Evolutionary conservation across 257 asterid genomes (phyloP).

Genomic region (Nicotiana paniculata): DNA sequence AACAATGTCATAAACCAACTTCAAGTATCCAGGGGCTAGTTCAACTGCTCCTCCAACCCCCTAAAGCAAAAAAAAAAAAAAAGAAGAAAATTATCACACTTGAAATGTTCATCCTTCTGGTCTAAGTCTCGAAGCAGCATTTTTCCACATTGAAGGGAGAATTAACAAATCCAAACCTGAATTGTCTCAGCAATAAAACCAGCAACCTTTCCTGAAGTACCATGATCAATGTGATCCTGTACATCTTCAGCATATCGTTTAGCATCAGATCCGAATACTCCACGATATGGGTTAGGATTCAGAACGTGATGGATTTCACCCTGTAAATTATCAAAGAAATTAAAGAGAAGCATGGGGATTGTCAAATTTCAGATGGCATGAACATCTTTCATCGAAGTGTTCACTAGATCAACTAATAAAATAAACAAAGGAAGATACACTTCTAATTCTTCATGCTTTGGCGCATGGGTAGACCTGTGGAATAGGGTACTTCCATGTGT

Average conservation of each 20-base stretch:
- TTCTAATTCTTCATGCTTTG: not conserved
- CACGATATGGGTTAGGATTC: constrained; percentile 91
- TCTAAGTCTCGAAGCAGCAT: not conserved
- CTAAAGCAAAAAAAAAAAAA: constrained; percentile 30
- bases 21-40: constrained; percentile 90
- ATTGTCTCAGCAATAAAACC: constrained; percentile 97
- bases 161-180: constrained; percentile 45
- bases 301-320: constrained; percentile 94
- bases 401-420: not conserved
- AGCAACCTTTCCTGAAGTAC: constrained; percentile 86
- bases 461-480: constrained; percentile 60
- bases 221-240: constrained; percentile 92
- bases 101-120: not conserved
- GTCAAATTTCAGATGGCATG: not conserved
- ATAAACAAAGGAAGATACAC: not conserved
- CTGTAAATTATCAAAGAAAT: constrained; percentile 31
- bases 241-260: constrained; percentile 74
- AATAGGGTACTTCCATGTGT: constrained; percentile 89
- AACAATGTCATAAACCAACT: constrained; percentile 71
- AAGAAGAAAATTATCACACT: not conserved
- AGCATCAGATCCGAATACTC: constrained; percentile 81
- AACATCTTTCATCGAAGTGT: not conserved
- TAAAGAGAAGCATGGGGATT: not conserved
- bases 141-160: not conserved
- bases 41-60: constrained; percentile 99